phyloP scores from a whole-genome alignment of 2,329 filamentous ascomycete genomes.

The Monosporascus sp. region DNA sequence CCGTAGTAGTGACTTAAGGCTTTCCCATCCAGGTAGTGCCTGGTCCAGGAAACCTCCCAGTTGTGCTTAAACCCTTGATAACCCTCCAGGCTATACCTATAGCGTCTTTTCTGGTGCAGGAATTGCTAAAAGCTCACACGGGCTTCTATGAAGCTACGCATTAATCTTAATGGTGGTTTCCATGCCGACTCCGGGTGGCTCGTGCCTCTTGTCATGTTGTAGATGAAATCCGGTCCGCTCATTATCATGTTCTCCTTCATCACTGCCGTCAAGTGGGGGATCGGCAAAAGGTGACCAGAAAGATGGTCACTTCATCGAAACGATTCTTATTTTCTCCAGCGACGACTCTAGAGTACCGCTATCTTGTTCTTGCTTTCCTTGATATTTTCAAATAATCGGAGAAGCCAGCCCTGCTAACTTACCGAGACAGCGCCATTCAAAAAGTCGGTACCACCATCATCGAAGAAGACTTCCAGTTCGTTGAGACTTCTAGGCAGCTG shows the following conservation, averaged over 20 bases:
- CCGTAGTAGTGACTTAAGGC: too few species aligned
- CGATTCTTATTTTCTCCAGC: neutral
- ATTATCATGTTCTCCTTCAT: neutral
- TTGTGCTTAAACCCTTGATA: neutral
- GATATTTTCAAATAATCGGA: neutral
- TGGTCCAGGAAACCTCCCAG: neutral
- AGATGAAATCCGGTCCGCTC: neutral
- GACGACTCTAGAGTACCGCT: neutral
- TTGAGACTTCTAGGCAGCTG: constrained; percentile 3
- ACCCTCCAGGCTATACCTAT: constrained; percentile 1
- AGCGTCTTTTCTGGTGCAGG: neutral
- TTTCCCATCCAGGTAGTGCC: too few species aligned
- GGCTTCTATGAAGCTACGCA: neutral
- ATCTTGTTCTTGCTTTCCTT: neutral
- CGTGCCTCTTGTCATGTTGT: neutral
- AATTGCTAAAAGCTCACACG: constrained; percentile 4
- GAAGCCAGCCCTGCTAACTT: neutral
- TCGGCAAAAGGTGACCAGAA: too few species aligned
- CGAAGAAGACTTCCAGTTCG: constrained; percentile 4
- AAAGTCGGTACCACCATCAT: neutral
- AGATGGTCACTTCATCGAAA: neutral
- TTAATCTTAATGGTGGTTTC: neutral
- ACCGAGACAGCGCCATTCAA: neutral
- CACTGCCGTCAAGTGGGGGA: neutral
- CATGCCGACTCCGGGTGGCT: neutral